Percentiles rank a stretch among this genome's conserved stretches.
Conservation (phyloP, 306 rosid genomes). For the Lathyrus sativus region DNA sequence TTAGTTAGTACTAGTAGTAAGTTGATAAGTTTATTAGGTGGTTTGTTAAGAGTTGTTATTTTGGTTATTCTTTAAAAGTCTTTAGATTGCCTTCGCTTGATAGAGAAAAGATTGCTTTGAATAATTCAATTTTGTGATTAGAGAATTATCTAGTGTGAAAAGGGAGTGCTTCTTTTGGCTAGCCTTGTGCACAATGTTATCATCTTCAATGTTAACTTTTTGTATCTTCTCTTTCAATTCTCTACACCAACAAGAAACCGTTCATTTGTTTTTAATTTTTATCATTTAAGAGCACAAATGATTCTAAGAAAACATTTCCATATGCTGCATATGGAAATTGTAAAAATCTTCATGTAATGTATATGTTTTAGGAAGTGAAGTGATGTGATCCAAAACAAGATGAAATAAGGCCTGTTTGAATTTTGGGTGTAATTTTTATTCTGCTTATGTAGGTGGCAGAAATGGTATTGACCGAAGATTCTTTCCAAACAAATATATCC, state of each 20-base stretch:
- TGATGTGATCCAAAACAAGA: too few species aligned
- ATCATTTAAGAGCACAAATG: conserved; percentile 2
- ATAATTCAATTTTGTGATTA: not conserved
- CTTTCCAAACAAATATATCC: conserved; percentile 66
- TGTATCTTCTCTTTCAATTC: not conserved
- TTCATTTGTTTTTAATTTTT: too few species aligned
- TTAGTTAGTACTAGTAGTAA: not conserved
- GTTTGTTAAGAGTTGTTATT: not conserved
- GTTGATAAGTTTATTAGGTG: not conserved
- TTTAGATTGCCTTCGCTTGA: not conserved
- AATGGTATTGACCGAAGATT: conserved; percentile 63
- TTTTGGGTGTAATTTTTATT: conserved; percentile 32
- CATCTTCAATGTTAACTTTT: not conserved
- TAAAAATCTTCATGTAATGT: conserved; percentile 29
- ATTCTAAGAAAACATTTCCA: conserved; percentile 8
- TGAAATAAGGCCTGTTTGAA: conserved; percentile 13
- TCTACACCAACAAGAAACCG: too few species aligned
- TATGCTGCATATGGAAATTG: conserved; percentile 12
- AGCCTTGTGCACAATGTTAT: not conserved
- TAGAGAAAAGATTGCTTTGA: not conserved
- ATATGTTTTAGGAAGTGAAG: not conserved
- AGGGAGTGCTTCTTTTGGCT: not conserved
- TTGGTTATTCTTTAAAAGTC: not conserved
- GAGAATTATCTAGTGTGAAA: not conserved
- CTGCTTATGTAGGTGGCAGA: conserved; percentile 73